These are phyloP conservation scores for Agaricales sp. DNA, from an alignment of 1,284 basidiomycete species.

Conservation along the genomic window DNA sequence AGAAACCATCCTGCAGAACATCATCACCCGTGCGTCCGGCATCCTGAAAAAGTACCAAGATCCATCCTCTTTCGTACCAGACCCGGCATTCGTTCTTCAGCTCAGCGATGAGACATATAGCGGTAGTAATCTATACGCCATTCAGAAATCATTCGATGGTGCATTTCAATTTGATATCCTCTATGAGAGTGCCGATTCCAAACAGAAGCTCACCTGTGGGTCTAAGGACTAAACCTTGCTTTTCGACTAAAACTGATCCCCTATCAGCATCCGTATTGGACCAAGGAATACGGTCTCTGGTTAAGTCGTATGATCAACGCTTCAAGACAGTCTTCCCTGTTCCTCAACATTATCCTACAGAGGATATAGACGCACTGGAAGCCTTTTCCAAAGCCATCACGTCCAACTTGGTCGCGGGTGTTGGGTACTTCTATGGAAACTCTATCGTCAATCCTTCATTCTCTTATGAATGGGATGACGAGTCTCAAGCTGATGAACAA, in stretches of 20 bases:
- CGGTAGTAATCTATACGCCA: slow-evolving; percentile 72
- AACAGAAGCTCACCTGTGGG: slow-evolving; percentile 53
- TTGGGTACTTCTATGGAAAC: slow-evolving; percentile 91
- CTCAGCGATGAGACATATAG: slow-evolving; percentile 66
- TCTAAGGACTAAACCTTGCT: slow-evolving; percentile 9
- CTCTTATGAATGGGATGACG: slow-evolving; percentile 81
- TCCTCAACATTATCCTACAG: slow-evolving; percentile 39
- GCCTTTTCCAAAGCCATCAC: slow-evolving; percentile 82
- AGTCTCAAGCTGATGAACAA: slow-evolving; percentile 28
- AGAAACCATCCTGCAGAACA: slow-evolving; percentile 61
- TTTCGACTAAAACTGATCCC: slow-evolving; percentile 10
- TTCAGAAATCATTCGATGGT: slow-evolving; percentile 81
- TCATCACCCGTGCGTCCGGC: slow-evolving; percentile 50
- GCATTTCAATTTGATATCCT: slow-evolving; percentile 82
- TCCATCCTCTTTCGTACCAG: slow-evolving; percentile 41
- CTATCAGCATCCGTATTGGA: slow-evolving; percentile 50
- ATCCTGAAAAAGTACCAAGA: slow-evolving; percentile 48
- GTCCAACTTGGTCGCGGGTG: slow-evolving; percentile 82
- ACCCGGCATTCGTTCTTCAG: slow-evolving; percentile 70
- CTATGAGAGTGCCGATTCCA: slow-evolving; percentile 64
- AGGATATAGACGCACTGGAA: slow-evolving; percentile 40
- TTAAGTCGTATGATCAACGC: slow-evolving; percentile 49
- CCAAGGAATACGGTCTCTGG: slow-evolving; percentile 59
- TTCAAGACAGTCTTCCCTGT: slow-evolving; percentile 67
- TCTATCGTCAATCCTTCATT: slow-evolving; percentile 82